Evolutionary conservation across 805 yeast genomes (phyloP).

Genomic region (Candida odintsovae): DNA sequence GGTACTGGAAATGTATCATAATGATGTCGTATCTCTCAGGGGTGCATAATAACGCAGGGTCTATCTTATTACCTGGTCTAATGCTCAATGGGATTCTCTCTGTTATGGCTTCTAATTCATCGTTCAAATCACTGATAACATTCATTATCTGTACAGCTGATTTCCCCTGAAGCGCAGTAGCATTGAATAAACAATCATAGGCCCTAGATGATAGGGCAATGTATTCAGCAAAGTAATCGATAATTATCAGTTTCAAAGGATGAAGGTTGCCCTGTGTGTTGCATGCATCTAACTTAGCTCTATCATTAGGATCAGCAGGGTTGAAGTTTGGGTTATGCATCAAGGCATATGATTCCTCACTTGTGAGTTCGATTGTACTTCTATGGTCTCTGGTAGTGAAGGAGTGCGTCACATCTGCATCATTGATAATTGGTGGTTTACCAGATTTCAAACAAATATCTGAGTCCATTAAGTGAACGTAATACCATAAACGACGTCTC

Average conservation of each 20-base stretch:
- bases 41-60: neutral
- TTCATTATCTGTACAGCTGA: constrained; percentile 12
- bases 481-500: constrained; percentile 43
- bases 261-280: constrained; percentile 1
- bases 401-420: constrained; percentile 27
- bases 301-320: neutral
- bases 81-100: constrained; percentile 7
- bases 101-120: constrained; percentile 11
- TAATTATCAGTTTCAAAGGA: constrained; percentile 6
- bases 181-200: constrained; percentile 16
- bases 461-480: constrained; percentile 41
- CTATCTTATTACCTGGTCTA: constrained; percentile 11
- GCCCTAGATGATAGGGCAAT: constrained; percentile 11
- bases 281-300: neutral
- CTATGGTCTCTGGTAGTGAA: constrained; percentile 2
- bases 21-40: constrained; percentile 5
- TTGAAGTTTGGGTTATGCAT: constrained; percentile 1
- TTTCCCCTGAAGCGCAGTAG: constrained; percentile 14
- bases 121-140: constrained; percentile 13
- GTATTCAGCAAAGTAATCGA: constrained; percentile 6
- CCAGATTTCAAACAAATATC: constrained; percentile 41
- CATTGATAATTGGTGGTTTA: constrained; percentile 40
- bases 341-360: neutral
- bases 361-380: neutral
- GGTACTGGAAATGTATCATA: constrained; percentile 16